A percentile compares a stretch with the other conserved stretches of the same genome.
phyloP scores from a whole-genome alignment of 768 basidiomycete species.

The Boletellus ananas region DNA sequence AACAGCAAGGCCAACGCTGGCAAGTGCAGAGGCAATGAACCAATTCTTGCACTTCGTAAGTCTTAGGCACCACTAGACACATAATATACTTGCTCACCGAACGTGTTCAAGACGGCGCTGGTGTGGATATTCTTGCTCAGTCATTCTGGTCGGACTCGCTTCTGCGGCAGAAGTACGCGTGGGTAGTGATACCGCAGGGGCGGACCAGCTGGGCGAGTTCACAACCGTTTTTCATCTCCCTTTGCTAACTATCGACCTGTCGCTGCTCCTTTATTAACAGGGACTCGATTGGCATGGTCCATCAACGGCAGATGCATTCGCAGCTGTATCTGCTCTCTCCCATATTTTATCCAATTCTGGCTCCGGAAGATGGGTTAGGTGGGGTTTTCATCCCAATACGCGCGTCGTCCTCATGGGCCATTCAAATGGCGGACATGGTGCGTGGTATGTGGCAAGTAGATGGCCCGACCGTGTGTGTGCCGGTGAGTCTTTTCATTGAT shows the following conservation, averaged over 20 bases:
- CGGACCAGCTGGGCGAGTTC: conserved; percentile 71
- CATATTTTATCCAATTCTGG: conserved; percentile 38
- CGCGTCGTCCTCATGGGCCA: conserved; percentile 77
- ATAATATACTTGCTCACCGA: not conserved
- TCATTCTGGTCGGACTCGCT: conserved; percentile 64
- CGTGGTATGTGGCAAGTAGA: conserved; percentile 74
- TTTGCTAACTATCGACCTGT: not conserved
- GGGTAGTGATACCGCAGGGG: conserved; percentile 82
- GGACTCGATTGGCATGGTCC: conserved; percentile 94
- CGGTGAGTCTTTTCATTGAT: conserved; percentile 38
- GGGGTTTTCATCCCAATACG: conserved; percentile 37
- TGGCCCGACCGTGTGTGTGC: conserved; percentile 74
- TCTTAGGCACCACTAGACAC: conserved; percentile 3
- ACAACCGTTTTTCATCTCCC: not conserved
- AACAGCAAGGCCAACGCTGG: not conserved
- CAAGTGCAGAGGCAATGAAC: conserved; percentile 33
- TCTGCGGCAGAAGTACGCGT: conserved; percentile 54
- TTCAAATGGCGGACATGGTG: conserved; percentile 91
- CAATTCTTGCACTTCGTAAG: conserved; percentile 64
- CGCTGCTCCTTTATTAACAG: conserved; percentile 32
- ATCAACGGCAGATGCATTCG: conserved; percentile 69
- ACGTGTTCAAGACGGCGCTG: conserved; percentile 71
- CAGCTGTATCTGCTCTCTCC: conserved; percentile 52
- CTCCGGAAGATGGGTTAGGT: conserved; percentile 36
- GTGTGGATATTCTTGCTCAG: conserved; percentile 60